These are phyloP conservation scores for Nemania sp. DNA, from an alignment of 2,329 filamentous ascomycete species.

Conservation along the genomic window DNA sequence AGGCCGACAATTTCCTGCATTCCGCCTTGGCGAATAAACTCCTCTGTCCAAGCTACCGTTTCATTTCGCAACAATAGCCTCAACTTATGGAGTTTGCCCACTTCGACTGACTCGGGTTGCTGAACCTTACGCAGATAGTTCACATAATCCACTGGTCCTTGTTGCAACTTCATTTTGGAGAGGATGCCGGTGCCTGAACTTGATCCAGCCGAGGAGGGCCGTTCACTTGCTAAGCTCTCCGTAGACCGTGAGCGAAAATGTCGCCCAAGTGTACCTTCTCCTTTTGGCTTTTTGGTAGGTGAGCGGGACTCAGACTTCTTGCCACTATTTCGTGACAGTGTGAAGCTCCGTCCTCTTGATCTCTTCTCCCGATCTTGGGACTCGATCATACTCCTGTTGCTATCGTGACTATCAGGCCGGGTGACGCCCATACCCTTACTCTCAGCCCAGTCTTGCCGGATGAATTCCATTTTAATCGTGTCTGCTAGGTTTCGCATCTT, in stretches of 20 bases:
- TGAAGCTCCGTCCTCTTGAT: constrained; percentile 81
- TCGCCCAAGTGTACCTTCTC: constrained; percentile 71
- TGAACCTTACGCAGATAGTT: constrained; percentile 83
- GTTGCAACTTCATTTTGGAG: constrained; percentile 78
- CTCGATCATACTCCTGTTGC: constrained; percentile 55
- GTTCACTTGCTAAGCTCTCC: constrained; percentile 74
- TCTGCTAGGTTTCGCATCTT: constrained; percentile 92
- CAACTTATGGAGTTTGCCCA: constrained; percentile 95
- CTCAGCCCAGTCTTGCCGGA: constrained; percentile 86
- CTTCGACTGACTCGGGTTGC: constrained; percentile 85
- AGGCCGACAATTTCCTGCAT: constrained; percentile 92
- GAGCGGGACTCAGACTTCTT: constrained; percentile 72
- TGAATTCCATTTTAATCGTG: constrained; percentile 95
- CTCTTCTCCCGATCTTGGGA: constrained; percentile 59
- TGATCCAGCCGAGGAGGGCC: constrained; percentile 65
- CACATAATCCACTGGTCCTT: constrained; percentile 86
- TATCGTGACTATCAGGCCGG: constrained; percentile 59
- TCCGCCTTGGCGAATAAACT: constrained; percentile 88
- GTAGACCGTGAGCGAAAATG: constrained; percentile 79
- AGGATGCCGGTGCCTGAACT: constrained; percentile 69
- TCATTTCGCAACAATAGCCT: constrained; percentile 91
- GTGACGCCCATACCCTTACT: constrained; percentile 65
- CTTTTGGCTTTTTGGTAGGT: constrained; percentile 79
- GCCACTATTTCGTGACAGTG: constrained; percentile 70
- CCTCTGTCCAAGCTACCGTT: constrained; percentile 94